Conservation (phyloP, 768 basidiomycete species). For the Termitomyces sp. region DNA sequence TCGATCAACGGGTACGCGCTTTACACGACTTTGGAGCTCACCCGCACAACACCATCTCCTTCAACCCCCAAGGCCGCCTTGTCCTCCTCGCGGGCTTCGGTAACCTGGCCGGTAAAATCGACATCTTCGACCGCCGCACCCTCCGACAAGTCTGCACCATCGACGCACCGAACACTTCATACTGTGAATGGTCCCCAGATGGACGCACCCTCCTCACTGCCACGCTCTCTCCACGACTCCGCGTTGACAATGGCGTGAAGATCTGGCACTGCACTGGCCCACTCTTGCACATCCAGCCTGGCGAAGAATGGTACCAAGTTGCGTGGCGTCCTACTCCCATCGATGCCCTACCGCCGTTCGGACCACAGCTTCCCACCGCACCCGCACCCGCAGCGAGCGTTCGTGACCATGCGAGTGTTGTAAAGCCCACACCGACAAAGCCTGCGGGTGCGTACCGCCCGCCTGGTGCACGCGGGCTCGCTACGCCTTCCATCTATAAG, state of each 20-base stretch:
- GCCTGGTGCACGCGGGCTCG: slow-evolving; percentile 86
- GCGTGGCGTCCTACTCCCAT: slow-evolving; percentile 76
- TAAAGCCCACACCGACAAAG: slow-evolving; percentile 52
- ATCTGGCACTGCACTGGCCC: slow-evolving; percentile 91
- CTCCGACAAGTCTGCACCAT: slow-evolving; percentile 76
- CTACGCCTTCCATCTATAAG: slow-evolving; percentile 86
- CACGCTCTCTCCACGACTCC: slow-evolving; percentile 89
- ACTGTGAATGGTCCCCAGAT: slow-evolving; percentile 94
- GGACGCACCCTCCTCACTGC: slow-evolving; percentile 93
- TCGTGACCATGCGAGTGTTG: slow-evolving; percentile 38
- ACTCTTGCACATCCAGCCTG: slow-evolving; percentile 76
- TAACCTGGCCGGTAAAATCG: slow-evolving; percentile 92
- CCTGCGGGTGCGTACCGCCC: slow-evolving; percentile 26
- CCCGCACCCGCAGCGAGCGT: slow-evolving; percentile 66
- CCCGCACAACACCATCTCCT: slow-evolving; percentile 89
- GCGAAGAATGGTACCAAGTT: slow-evolving; percentile 89
- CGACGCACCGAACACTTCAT: slow-evolving; percentile 89
- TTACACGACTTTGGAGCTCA: slow-evolving; percentile 89
- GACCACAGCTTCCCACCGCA: slow-evolving; percentile 58
- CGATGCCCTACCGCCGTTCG: slow-evolving; percentile 67
- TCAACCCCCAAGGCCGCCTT: slow-evolving; percentile 91
- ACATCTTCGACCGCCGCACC: slow-evolving; percentile 86
- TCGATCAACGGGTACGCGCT: slow-evolving; percentile 85
- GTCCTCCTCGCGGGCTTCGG: slow-evolving; percentile 93
- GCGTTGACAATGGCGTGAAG: slow-evolving; percentile 97